phyloP scores from a whole-genome alignment of 306 rosid genomes.

The Rosa chinensis region DNA sequence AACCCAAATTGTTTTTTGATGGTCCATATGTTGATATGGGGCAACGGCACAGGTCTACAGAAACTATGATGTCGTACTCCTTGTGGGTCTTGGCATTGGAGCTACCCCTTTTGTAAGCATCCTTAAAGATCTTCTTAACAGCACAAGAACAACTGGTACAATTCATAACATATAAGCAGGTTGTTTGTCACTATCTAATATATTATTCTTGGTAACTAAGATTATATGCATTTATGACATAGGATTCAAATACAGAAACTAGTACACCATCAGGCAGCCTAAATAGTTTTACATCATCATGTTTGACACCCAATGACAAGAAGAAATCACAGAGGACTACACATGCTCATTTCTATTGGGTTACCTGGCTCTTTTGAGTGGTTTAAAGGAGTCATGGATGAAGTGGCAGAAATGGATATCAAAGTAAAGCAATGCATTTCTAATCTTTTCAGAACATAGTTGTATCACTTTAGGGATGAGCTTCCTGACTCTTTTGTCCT shows the following conservation, averaged over 20 bases:
- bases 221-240: constrained; percentile 11
- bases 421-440: constrained; percentile 42
- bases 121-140: constrained; percentile 66
- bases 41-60: constrained; percentile 88
- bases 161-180: not conserved
- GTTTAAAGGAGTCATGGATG: constrained; percentile 97
- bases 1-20: constrained; percentile 71
- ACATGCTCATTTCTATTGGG: constrained; percentile 95
- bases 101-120: constrained; percentile 97
- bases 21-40: constrained; percentile 68
- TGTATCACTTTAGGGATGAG: not conserved
- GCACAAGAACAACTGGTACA: constrained; percentile 61
- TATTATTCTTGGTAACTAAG: constrained; percentile 1
- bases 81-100: constrained; percentile 96
- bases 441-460: not conserved
- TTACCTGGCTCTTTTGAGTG: constrained; percentile 95
- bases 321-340: constrained; percentile 55
- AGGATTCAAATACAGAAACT: constrained; percentile 78
- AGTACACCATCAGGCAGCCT: constrained; percentile 68
- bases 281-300: constrained; percentile 74
- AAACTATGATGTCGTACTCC: constrained; percentile 75
- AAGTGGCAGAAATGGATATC: constrained; percentile 85
- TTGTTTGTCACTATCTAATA: not conserved
- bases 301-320: constrained; percentile 57
- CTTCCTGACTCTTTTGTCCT: constrained; percentile 7